Evolutionary conservation across 768 basidiomycete genomes (phyloP).

Genomic region (Lactifluus volemus): DNA sequence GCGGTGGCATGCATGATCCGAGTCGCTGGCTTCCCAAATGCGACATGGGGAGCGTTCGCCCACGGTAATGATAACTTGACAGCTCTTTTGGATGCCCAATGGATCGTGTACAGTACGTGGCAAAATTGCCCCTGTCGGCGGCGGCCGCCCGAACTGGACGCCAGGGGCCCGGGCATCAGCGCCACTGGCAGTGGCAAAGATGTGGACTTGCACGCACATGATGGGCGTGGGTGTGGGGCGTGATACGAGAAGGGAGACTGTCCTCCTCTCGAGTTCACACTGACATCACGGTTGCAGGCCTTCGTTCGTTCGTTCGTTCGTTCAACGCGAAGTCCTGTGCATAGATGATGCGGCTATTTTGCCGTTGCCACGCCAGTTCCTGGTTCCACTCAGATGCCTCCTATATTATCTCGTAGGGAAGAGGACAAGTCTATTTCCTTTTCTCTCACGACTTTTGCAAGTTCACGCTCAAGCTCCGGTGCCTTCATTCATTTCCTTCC

Average conservation of each 20-base stretch:
- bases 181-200: background rate
- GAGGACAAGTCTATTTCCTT: background rate
- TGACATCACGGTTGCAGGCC: background rate
- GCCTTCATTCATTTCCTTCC: background rate
- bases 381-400: background rate
- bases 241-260: background rate
- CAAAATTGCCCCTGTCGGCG: background rate
- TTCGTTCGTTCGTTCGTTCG: background rate
- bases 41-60: too few species aligned
- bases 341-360: background rate
- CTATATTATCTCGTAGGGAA: background rate
- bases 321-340: background rate
- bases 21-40: background rate
- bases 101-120: background rate
- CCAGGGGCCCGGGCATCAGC: background rate
- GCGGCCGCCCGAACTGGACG: background rate
- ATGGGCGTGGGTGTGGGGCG: background rate
- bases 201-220: background rate
- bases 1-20: background rate
- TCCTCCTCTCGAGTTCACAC: background rate
- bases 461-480: background rate
- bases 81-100: background rate
- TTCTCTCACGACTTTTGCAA: background rate
- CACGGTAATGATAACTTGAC: background rate
- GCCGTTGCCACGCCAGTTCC: background rate